phyloP scores from a whole-genome alignment of 768 basidiomycete genomes.

The Hygrophorus russula region DNA sequence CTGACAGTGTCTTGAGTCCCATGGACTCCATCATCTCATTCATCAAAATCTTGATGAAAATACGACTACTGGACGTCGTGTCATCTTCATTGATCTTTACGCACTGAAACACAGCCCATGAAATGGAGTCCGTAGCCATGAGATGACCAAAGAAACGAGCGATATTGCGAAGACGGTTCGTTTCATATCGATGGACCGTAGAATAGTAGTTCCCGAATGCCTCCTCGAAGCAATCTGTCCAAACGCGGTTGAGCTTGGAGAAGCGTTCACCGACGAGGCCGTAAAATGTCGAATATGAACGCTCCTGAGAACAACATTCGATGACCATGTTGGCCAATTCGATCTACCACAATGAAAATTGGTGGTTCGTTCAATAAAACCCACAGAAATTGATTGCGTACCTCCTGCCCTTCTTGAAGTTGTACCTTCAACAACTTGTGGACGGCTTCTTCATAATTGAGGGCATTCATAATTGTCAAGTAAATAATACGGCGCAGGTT shows the following conservation, averaged over 20 bases:
- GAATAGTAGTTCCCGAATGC: slow-evolving; percentile 87
- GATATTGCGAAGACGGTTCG: slow-evolving; percentile 95
- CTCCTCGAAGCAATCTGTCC: slow-evolving; percentile 82
- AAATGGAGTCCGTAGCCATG: slow-evolving; percentile 74
- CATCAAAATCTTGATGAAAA: slow-evolving; percentile 96
- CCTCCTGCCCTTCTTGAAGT: slow-evolving; percentile 88
- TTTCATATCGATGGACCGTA: slow-evolving; percentile 97
- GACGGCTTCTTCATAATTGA: slow-evolving; percentile 97
- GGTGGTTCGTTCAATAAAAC: not conserved
- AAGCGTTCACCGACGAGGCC: slow-evolving; percentile 95
- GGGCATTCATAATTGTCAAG: slow-evolving; percentile 96
- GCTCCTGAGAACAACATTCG: slow-evolving; percentile 99
- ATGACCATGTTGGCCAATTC: slow-evolving; percentile 98
- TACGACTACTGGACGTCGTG: slow-evolving; percentile 91
- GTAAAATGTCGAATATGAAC: slow-evolving; percentile 96
- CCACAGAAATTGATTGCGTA: slow-evolving; percentile 20
- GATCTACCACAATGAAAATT: slow-evolving; percentile 39
- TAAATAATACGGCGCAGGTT: slow-evolving; percentile 92
- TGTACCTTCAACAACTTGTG: slow-evolving; percentile 95
- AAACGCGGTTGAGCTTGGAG: slow-evolving; percentile 89
- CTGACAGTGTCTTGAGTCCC: slow-evolving; percentile 78
- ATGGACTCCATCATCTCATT: slow-evolving; percentile 91
- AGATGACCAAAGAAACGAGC: slow-evolving; percentile 95
- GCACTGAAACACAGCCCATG: slow-evolving; percentile 76
- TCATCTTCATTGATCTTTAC: slow-evolving; percentile 97